Evolutionary conservation across 2,329 filamentous ascomycete species (phyloP), one percentile per base, ranked within the genome.

Genomic region (Fusarium dimerum): DNA sequence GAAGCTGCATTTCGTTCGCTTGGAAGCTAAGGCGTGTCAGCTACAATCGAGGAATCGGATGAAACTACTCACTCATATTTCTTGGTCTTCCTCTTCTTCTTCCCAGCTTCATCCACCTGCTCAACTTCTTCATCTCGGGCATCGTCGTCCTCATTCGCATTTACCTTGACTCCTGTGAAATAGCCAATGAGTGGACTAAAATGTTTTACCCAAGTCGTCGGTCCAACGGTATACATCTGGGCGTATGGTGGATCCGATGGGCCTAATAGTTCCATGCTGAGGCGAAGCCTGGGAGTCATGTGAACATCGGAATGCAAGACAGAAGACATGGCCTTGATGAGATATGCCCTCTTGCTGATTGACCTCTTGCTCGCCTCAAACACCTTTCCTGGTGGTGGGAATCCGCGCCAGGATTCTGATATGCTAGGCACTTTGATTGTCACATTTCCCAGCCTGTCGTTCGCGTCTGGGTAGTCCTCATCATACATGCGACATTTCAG

Each of bases 401-500:
- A 81, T 0, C 89, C 89, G 9, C 74, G 63, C 90, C 90, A 95
- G 39, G 79, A 70, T 40, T 88, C 83, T 44, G 76, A 76, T 7
- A 96, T 68, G 2, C 73, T 67, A 11, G 78, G 73, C 0, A 89
- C 83, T 16, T 81, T 73, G 48, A 96, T 76, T 43, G 91, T 91
- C 4, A 90, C 90, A 66, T 94, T 95, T 11, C 93, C 93, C 17
- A 97, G 79, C 26, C 90, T 82, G 72, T 97, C 93, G 67, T 97
- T 89, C 59, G 88, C 84, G 68, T 97, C 90, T 2, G 87, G 84
- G 34, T 86, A 85, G 71, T 97, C 93, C 70, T 97, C 93, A 66
- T 97, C 93, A 72, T 92, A 95, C 16, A 97, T 73, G 48, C 90
- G 83, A 55, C 90, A 91, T 69, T 96, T 96, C 61, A 97, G 79